Percentiles rank a stretch among this genome's conserved stretches.
Conservation (phyloP, 768 basidiomycete genomes). For the Tulasnella sp. region DNA sequence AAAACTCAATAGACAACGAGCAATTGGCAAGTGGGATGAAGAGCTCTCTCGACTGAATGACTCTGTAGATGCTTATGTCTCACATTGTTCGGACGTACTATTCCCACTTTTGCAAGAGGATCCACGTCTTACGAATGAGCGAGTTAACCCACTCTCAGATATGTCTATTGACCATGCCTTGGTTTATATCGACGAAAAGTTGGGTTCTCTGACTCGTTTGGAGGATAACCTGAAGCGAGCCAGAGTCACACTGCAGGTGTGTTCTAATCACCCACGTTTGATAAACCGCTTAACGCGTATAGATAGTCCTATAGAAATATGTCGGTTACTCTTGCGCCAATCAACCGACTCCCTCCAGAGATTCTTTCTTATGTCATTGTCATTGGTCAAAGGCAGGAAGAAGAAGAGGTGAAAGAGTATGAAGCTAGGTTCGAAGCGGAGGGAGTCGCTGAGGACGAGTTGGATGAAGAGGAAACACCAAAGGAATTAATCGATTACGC, state of each 20-base stretch:
- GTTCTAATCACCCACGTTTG: not conserved
- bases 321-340: not conserved
- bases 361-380: constrained; percentile 6
- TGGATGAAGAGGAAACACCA: not conserved
- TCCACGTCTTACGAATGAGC: too few species aligned
- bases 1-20: too few species aligned
- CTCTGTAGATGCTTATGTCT: too few species aligned
- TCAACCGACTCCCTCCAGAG: constrained; percentile 3
- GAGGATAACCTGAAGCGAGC: constrained; percentile 1
- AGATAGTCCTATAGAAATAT: constrained; percentile 6
- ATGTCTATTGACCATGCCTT: constrained; percentile 7
- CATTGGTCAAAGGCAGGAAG: too few species aligned
- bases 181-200: not conserved
- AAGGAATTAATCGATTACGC: not conserved
- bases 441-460: not conserved
- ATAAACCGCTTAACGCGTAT: not conserved
- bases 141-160: too few species aligned
- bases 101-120: too few species aligned
- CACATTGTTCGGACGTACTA: too few species aligned
- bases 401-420: not conserved
- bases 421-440: not conserved
- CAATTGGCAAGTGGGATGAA: too few species aligned
- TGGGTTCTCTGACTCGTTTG: not conserved
- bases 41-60: too few species aligned
- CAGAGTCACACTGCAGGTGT: constrained; percentile 4